phyloP scores from a whole-genome alignment of 306 rosid genomes.

The Acmispon strigosus region DNA sequence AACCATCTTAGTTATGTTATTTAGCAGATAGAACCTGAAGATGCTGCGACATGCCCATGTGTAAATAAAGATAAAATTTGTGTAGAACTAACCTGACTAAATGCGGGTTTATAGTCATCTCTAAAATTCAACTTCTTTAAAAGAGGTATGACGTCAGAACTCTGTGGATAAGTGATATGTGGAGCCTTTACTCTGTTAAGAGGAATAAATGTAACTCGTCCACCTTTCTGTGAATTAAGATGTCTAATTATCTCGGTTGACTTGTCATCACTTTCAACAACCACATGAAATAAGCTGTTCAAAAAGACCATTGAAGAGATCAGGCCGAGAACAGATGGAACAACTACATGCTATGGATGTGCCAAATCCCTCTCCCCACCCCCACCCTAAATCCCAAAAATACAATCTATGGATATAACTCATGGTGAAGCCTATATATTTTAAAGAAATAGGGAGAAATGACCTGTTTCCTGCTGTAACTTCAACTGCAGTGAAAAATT shows the following conservation, averaged over 20 bases:
- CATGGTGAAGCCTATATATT: neutral
- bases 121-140: constrained; percentile 62
- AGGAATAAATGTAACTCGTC: constrained; percentile 94
- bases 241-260: constrained; percentile 92
- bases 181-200: constrained; percentile 91
- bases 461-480: constrained; percentile 98
- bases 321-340: neutral
- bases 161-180: constrained; percentile 63
- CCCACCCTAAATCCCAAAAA: neutral
- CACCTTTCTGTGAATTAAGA: constrained; percentile 85
- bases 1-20: neutral
- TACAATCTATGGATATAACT: neutral
- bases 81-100: constrained; percentile 67
- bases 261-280: constrained; percentile 82
- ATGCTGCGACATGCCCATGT: neutral
- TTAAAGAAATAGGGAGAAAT: neutral
- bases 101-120: constrained; percentile 50
- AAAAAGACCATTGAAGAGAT: constrained; percentile 6
- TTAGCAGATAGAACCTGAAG: constrained; percentile 2
- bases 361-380: neutral
- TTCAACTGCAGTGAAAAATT: constrained; percentile 91
- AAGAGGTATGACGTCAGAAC: constrained; percentile 87
- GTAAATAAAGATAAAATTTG: constrained; percentile 6
- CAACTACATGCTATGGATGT: neutral
- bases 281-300: constrained; percentile 94